phyloP scores from a whole-genome alignment of 1,284 basidiomycete genomes.

The Fomitopsis palustris region DNA sequence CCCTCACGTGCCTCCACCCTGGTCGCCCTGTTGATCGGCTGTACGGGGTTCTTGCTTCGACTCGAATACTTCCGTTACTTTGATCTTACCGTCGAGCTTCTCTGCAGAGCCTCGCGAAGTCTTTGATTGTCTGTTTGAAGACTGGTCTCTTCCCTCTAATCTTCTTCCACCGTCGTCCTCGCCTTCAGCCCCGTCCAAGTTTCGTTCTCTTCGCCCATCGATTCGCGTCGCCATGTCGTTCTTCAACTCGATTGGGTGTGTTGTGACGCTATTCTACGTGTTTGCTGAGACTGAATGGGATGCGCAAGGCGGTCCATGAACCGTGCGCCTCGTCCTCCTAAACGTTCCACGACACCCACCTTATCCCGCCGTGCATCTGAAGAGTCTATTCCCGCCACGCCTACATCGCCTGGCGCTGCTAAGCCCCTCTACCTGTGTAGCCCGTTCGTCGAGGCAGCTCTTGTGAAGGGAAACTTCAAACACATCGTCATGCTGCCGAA shows the following conservation, averaged over 20 bases:
- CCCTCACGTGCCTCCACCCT: neutral
- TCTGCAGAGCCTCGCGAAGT: neutral
- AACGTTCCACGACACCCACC: slow-evolving; percentile 69
- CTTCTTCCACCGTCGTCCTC: neutral
- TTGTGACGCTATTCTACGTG: neutral
- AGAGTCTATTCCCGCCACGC: slow-evolving; percentile 37
- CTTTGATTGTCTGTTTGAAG: neutral
- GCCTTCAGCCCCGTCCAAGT: neutral
- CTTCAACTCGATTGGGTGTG: slow-evolving; percentile 73
- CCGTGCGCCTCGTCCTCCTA: slow-evolving; percentile 58
- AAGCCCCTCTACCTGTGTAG: slow-evolving; percentile 90
- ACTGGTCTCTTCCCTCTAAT: neutral
- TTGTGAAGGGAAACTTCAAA: slow-evolving; percentile 98
- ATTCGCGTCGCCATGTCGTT: slow-evolving; percentile 53
- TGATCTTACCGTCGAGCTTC: neutral
- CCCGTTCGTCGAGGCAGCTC: slow-evolving; percentile 93
- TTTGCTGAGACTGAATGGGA: neutral
- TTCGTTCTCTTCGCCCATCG: neutral
- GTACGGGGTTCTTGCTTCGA: neutral
- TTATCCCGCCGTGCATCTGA: slow-evolving; percentile 54
- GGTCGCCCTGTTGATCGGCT: neutral
- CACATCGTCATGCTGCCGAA: slow-evolving; percentile 98
- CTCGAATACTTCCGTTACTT: neutral
- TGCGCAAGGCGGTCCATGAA: slow-evolving; percentile 62
- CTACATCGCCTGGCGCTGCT: slow-evolving; percentile 39